These are phyloP conservation scores for Cerrena zonata DNA, from an alignment of 1,284 basidiomycete species.

Conservation along the genomic window DNA sequence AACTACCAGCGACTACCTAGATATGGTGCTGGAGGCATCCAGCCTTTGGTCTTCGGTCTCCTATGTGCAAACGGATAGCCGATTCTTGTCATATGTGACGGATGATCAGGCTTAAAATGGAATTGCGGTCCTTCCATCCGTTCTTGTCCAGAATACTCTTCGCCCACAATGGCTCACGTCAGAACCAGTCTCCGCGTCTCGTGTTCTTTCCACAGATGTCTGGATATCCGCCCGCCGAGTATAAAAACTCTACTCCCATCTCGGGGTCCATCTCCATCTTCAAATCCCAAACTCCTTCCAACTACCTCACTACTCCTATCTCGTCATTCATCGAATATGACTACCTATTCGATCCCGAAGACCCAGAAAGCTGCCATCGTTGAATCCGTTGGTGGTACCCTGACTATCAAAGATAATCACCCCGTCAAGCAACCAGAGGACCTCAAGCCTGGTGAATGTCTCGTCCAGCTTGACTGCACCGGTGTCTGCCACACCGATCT, in stretches of 20 bases:
- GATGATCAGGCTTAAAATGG: not conserved
- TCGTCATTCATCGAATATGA: not conserved
- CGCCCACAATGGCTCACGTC: too few species aligned
- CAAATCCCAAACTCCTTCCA: not conserved
- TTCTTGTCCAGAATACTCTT: not conserved
- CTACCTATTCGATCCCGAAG: slow-evolving; percentile 42
- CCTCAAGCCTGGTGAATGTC: slow-evolving; percentile 75
- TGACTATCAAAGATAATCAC: slow-evolving; percentile 43
- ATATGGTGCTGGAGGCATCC: too few species aligned
- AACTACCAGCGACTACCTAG: too few species aligned
- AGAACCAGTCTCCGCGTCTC: not conserved
- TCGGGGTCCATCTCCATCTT: not conserved
- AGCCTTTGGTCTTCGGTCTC: too few species aligned
- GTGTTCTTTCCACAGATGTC: not conserved
- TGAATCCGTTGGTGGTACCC: slow-evolving; percentile 34
- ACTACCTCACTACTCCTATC: not conserved
- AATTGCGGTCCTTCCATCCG: not conserved
- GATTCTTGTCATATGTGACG: not conserved
- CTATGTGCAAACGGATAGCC: not conserved
- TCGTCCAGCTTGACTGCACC: slow-evolving; percentile 72
- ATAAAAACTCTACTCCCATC: not conserved
- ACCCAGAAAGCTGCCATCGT: slow-evolving; percentile 62
- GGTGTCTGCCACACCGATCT: slow-evolving; percentile 79
- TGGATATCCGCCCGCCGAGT: not conserved
- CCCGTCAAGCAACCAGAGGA: slow-evolving; percentile 61